phyloP scores from a whole-genome alignment of 1,284 basidiomycete genomes.

The Trichosporon sp. region DNA sequence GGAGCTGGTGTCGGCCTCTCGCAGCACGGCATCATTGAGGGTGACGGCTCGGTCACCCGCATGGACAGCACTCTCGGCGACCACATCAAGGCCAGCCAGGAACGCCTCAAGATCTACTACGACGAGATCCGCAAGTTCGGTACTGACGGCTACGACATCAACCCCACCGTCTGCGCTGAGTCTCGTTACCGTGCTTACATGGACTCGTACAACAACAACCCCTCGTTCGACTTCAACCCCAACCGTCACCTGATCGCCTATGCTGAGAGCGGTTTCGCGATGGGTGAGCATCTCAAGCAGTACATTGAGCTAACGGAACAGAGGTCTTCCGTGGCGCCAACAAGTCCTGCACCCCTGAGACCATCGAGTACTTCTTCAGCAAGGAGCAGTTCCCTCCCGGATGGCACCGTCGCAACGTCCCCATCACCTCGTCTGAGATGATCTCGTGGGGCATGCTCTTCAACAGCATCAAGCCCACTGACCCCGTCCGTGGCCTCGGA shows the following conservation, averaged over 20 bases:
- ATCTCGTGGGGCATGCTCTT: conserved; percentile 9
- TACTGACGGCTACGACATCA: background rate
- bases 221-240: conserved; percentile 4
- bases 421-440: conserved; percentile 9
- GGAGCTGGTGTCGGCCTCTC: conserved; percentile 3
- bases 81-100: background rate
- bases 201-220: conserved; percentile 6
- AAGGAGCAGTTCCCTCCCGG: conserved; percentile 10
- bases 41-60: conserved; percentile 9
- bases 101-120: background rate
- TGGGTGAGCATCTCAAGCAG: background rate
- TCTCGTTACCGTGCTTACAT: background rate
- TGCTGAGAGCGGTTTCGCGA: conserved; percentile 8
- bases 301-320: background rate
- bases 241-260: conserved; percentile 6
- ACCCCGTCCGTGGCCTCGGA: background rate
- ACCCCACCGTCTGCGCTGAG: background rate
- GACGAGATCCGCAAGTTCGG: conserved; percentile 4
- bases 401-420: conserved; percentile 3
- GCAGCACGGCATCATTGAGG: conserved; percentile 12
- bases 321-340: conserved; percentile 6
- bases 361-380: conserved; percentile 7
- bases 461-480: background rate
- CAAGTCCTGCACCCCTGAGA: background rate
- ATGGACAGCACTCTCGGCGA: conserved; percentile 1